These are phyloP conservation scores for Phytophthora colocasiae DNA, from an alignment of 352 stramenopile genomes.

Conservation along the genomic window DNA sequence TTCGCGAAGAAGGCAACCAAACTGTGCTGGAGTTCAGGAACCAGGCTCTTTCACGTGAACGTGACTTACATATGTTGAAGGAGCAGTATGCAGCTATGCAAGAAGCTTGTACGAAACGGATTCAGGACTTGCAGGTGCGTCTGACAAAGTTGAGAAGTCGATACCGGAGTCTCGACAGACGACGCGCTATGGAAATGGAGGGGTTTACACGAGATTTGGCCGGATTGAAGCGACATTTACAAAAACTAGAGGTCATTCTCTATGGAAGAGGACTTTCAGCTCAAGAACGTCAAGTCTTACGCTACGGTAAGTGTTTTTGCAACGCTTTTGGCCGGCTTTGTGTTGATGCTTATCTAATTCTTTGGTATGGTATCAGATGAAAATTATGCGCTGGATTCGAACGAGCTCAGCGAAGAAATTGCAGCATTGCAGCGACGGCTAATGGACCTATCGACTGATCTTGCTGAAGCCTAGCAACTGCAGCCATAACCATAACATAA, in stretches of 20 bases:
- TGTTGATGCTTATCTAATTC: not conserved
- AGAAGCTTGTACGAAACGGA: slow-evolving; percentile 69
- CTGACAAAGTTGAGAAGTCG: slow-evolving; percentile 65
- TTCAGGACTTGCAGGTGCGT: slow-evolving; percentile 74
- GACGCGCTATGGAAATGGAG: slow-evolving; percentile 86
- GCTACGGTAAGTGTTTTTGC: slow-evolving; percentile 37
- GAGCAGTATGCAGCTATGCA: slow-evolving; percentile 83
- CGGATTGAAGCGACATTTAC: slow-evolving; percentile 65
- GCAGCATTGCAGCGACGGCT: slow-evolving; percentile 65
- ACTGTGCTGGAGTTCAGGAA: slow-evolving; percentile 62
- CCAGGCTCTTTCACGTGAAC: slow-evolving; percentile 64
- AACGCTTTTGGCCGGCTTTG: not conserved
- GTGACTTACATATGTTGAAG: slow-evolving; percentile 75
- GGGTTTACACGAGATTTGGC: slow-evolving; percentile 78
- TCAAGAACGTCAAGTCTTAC: slow-evolving; percentile 57
- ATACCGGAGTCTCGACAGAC: slow-evolving; percentile 71
- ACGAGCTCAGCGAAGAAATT: slow-evolving; percentile 73
- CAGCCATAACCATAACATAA: too few species aligned
- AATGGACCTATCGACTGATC: slow-evolving; percentile 62
- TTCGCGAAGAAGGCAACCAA: slow-evolving; percentile 64
- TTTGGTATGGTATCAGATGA: slow-evolving; percentile 36
- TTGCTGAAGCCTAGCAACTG: slow-evolving; percentile 44
- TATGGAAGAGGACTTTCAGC: slow-evolving; percentile 59
- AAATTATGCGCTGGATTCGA: slow-evolving; percentile 60
- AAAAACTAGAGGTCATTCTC: slow-evolving; percentile 76